Evolutionary conservation across 371 early-diverging fungal species (phyloP).

Genomic region (Mucor velutinosus): DNA sequence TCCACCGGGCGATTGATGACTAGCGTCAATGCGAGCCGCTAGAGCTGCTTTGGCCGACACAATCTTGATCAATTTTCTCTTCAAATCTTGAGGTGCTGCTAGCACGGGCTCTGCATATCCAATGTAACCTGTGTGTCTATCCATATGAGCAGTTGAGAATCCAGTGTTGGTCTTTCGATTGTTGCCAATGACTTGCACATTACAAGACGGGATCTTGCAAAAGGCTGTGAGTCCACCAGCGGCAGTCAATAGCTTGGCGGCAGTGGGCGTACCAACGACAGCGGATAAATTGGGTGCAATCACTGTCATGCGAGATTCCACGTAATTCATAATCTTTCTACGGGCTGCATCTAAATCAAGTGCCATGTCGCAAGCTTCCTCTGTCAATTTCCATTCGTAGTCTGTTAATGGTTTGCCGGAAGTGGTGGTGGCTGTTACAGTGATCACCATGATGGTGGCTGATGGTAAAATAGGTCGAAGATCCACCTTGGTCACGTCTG

Average conservation of each 20-base stretch:
- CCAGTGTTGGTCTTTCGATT: conserved; percentile 74
- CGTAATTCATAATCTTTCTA: conserved; percentile 82
- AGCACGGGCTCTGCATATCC: conserved; percentile 76
- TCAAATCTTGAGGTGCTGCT: conserved; percentile 72
- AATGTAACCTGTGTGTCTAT: conserved; percentile 79
- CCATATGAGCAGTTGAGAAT: conserved; percentile 71
- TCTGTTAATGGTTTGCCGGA: conserved; percentile 67
- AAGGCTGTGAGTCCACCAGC: conserved; percentile 90
- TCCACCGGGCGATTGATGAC: conserved; percentile 71
- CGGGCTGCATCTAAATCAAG: conserved; percentile 73
- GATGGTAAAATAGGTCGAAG: conserved; percentile 79
- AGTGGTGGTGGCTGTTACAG: conserved; percentile 88
- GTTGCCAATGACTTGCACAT: conserved; percentile 71
- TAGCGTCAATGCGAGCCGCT: conserved; percentile 89
- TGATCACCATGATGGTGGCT: conserved; percentile 91
- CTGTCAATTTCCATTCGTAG: conserved; percentile 66
- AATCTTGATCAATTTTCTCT: conserved; percentile 77
- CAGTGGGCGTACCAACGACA: conserved; percentile 85
- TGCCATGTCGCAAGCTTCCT: conserved; percentile 84
- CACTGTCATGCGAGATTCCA: conserved; percentile 89
- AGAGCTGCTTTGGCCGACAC: conserved; percentile 83
- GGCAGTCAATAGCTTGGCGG: conserved; percentile 90
- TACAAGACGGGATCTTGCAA: conserved; percentile 91
- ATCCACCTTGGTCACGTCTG: conserved; percentile 71
- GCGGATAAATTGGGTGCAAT: conserved; percentile 95